Conservation (phyloP, 148 eudicot species). For the Nepenthes mirabilis region DNA sequence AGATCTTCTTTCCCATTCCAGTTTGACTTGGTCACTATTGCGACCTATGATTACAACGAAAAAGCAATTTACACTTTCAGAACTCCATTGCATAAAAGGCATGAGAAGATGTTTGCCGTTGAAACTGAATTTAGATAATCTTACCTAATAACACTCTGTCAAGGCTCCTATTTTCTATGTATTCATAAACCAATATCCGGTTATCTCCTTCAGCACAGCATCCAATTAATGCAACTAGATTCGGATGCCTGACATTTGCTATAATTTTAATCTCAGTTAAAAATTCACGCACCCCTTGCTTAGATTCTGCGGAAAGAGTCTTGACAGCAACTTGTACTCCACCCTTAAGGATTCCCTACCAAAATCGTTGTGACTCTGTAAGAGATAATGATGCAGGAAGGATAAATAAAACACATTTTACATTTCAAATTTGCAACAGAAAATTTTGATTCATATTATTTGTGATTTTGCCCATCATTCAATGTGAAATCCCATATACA, state of each 20-base stretch:
- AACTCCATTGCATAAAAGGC: neutral
- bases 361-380: neutral
- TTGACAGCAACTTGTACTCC: conserved; percentile 73
- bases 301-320: conserved; percentile 77
- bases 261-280: conserved; percentile 71
- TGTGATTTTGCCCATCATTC: too few relatives aligned
- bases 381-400: neutral
- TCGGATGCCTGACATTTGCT: conserved; percentile 66
- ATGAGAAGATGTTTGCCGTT: neutral
- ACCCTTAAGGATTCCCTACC: conserved; percentile 56
- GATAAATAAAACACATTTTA: neutral
- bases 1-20: conserved; percentile 70
- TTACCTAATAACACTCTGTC: conserved; percentile 78
- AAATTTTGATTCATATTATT: too few relatives aligned
- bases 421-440: too few relatives aligned
- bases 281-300: conserved; percentile 80
- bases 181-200: conserved; percentile 76
- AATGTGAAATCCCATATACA: too few relatives aligned
- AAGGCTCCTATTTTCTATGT: conserved; percentile 70
- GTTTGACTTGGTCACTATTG: conserved; percentile 26
- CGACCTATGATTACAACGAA: conserved; percentile 34
- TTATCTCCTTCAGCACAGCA: conserved; percentile 65
- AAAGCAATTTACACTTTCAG: neutral
- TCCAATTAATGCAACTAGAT: conserved; percentile 76
- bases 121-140: neutral